phyloP scores from a whole-genome alignment of 257 asterid species.

The Nicotiana noctiflora region DNA sequence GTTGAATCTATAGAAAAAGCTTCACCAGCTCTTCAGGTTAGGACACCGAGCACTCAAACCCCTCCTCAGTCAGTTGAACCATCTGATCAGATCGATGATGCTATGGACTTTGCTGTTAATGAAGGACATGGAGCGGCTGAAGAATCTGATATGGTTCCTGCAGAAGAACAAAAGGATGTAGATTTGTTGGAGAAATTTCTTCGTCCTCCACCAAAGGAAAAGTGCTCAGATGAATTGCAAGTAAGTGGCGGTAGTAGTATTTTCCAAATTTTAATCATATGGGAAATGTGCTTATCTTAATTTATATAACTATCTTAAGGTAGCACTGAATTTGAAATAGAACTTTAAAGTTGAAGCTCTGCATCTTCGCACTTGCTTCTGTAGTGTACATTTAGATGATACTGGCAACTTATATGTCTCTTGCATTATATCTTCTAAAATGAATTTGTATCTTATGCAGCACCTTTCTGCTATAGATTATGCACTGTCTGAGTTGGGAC shows the following conservation, averaged over 20 bases:
- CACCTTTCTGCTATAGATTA: neutral
- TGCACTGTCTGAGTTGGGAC: too few relatives aligned
- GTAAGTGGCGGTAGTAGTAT: constrained; percentile 33
- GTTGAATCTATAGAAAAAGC: constrained; percentile 55
- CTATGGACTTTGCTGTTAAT: constrained; percentile 21
- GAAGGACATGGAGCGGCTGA: constrained; percentile 42
- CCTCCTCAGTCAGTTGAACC: constrained; percentile 39
- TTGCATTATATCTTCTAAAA: neutral
- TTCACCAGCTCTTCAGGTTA: constrained; percentile 33
- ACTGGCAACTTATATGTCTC: neutral
- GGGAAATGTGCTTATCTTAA: neutral
- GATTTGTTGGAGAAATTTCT: constrained; percentile 63
- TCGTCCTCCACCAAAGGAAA: constrained; percentile 62
- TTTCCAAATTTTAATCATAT: neutral
- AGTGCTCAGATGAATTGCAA: constrained; percentile 85
- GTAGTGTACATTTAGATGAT: neutral
- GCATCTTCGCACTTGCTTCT: neutral
- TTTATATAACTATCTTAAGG: neutral
- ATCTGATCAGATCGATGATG: constrained; percentile 37
- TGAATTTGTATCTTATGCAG: neutral
- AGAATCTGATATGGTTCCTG: constrained; percentile 41
- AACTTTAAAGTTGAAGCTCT: neutral
- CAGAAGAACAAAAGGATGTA: constrained; percentile 46
- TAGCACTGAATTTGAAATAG: neutral
- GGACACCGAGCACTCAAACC: constrained; percentile 47